Conservation (phyloP, 2,329 filamentous ascomycete genomes). For the Fusarium mexicanum region DNA sequence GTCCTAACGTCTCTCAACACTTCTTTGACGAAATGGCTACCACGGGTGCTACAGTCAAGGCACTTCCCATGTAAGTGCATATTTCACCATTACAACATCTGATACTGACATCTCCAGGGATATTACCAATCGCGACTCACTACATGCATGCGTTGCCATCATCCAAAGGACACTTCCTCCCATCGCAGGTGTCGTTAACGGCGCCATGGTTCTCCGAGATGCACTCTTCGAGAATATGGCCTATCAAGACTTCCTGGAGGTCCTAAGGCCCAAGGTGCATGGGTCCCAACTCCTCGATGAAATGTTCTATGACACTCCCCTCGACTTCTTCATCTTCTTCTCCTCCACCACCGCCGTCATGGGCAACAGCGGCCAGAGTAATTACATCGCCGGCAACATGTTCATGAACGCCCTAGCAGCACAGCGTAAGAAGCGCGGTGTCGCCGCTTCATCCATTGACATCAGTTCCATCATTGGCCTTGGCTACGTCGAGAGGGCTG, state of each 20-base stretch:
- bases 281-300: neutral
- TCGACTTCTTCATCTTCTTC: slow-evolving; percentile 1
- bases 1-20: rapidly evolving
- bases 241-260: neutral
- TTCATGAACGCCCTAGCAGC: neutral
- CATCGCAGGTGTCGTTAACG: neutral
- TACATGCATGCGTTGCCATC: rapidly evolving
- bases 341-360: neutral
- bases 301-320: neutral
- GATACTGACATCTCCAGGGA: neutral
- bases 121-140: neutral
- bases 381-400: neutral
- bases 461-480: neutral
- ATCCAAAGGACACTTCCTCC: neutral
- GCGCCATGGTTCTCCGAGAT: neutral
- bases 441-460: neutral
- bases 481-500: neutral
- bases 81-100: neutral
- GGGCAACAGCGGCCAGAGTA: neutral
- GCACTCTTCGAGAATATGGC: rapidly evolving
- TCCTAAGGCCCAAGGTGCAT: rapidly evolving
- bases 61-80: neutral
- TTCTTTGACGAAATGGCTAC: neutral
- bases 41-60: neutral
- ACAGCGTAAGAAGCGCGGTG: neutral